Evolutionary conservation across 306 rosid species (phyloP).

Genomic region (Albizia julibrissin): DNA sequence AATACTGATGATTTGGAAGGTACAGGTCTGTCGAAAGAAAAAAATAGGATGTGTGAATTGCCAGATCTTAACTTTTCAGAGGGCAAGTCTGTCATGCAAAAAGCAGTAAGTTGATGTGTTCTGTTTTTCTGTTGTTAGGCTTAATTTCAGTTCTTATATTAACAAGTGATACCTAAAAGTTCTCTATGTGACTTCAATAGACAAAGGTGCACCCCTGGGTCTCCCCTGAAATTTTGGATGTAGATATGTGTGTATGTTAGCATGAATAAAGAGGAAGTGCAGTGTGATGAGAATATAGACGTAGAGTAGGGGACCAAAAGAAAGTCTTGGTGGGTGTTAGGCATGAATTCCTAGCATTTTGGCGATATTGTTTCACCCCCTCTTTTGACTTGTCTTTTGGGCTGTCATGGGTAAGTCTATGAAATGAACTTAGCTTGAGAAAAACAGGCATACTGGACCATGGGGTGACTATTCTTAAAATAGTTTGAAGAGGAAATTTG

Average conservation of each 20-base stretch:
- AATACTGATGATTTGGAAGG: constrained; percentile 52
- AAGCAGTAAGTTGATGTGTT: constrained; percentile 60
- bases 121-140: constrained; percentile 3
- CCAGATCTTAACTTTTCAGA: constrained; percentile 64
- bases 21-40: constrained; percentile 56
- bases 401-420: constrained; percentile 13
- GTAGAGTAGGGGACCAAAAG: background rate
- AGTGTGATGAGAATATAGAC: background rate
- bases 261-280: background rate
- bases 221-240: background rate
- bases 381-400: background rate
- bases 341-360: background rate
- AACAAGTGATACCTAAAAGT: constrained; percentile 10
- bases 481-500: constrained; percentile 13
- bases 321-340: background rate
- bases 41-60: constrained; percentile 61
- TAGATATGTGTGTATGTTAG: background rate
- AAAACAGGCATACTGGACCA: background rate
- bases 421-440: constrained; percentile 13
- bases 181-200: constrained; percentile 13
- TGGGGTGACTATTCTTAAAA: constrained; percentile 5
- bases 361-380: background rate
- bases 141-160: constrained; percentile 15
- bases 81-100: constrained; percentile 54
- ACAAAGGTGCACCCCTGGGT: background rate